Base-by-base conservation (phyloP, 805 yeast species). In the Metschnikowia rubicola region DNA sequence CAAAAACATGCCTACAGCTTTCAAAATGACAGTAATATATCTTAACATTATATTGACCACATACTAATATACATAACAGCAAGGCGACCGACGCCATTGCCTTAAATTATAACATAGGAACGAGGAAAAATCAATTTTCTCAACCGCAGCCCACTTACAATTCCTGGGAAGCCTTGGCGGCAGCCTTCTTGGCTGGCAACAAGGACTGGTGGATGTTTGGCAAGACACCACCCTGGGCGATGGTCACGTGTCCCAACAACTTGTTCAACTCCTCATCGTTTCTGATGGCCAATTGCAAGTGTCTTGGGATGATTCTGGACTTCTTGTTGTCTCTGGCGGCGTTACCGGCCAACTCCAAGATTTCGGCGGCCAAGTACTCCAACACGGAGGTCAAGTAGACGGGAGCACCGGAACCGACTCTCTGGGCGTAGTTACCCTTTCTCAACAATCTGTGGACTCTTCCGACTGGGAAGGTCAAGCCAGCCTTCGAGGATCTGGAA, bases 321-420 rank as follows among this genome's bases (percentile, higher is more conserved):
- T 92, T 94, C 84, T 92, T 92, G 91, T 88, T 90, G 76, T 73
- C 78, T 70, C 78, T 71, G 52, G 78, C 78, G 46, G 78, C 78
- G 64, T 73, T 73, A 68, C 78, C 78, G 49, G 78, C 77, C 64
- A 73, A 73, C 65, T 73, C 78, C 62, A 73, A 73, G 56, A 73
- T 73, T 70, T 73, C 78, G 51, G 78, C 78, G 47, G 75, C 67
- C 64, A 73, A 72, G 65, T 73, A 73, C 64, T 73, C 78, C 61
- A 73, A 71, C 44, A 73, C 78, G 40, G 78, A 71, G 54, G 78
- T 73, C 62, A 73, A 70, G 68, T 73, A 73, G 43, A 73, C 78
- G 61, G 78, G 78, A 52, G 78, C 78, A 68, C 78, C 78, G 51
- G 76, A 71, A 63, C 78, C 78, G 56, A 73, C 74, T 71, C 78